A percentile compares a stretch with the other conserved stretches of the same genome.
These are phyloP conservation scores for Puccinia horiana DNA, from an alignment of 1,284 basidiomycete genomes.

Conservation along the genomic window DNA sequence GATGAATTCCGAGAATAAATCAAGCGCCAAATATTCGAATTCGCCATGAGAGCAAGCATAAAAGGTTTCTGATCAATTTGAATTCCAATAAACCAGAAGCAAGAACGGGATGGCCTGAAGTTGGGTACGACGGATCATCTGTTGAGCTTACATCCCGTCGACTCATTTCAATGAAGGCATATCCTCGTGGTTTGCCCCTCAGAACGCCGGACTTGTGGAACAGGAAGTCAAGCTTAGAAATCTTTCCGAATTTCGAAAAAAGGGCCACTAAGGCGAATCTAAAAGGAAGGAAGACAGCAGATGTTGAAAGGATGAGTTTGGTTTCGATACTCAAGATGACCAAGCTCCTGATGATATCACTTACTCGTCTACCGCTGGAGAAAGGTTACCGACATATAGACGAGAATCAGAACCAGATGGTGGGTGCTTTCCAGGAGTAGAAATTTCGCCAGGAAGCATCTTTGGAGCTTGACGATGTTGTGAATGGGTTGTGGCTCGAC, in stretches of 20 bases:
- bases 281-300: background rate
- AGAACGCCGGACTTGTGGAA: constrained; percentile 87
- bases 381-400: constrained; percentile 87
- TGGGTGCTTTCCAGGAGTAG: background rate
- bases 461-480: too few species aligned
- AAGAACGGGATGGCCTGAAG: constrained; percentile 46
- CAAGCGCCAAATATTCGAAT: background rate
- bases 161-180: constrained; percentile 87
- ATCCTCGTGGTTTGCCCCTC: constrained; percentile 90
- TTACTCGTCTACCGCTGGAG: constrained; percentile 83
- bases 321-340: background rate
- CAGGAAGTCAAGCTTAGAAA: constrained; percentile 87
- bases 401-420: constrained; percentile 58
- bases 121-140: background rate
- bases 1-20: constrained; percentile 47
- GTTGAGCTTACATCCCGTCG: constrained; percentile 71
- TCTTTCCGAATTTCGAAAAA: constrained; percentile 86
- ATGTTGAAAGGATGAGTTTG: background rate
- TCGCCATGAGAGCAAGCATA: background rate
- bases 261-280: constrained; percentile 84
- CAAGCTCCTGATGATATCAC: constrained; percentile 56
- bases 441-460: background rate
- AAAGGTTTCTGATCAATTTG: background rate
- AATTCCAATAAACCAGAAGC: background rate
- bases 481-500: too few species aligned